Conservation (phyloP, 1,284 basidiomycete genomes). For the Ceratobasidium sp. region DNA sequence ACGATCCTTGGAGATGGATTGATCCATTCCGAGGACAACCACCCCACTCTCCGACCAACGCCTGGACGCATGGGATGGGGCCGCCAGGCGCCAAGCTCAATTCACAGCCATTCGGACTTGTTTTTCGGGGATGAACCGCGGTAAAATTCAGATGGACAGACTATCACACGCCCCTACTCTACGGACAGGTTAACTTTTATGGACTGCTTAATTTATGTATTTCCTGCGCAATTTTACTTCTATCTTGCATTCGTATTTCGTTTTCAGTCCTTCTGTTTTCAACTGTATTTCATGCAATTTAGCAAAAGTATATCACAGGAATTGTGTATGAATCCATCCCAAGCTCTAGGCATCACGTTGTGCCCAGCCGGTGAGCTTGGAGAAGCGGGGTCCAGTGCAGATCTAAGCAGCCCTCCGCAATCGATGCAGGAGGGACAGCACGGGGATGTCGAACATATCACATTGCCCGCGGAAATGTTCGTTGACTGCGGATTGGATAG, state of each 20-base stretch:
- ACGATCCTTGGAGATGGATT: not conserved
- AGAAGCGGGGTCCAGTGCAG: no score
- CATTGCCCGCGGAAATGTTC: conserved; percentile 31
- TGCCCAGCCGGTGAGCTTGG: no score
- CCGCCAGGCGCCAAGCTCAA: conserved; percentile 8
- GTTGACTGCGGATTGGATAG: conserved; percentile 35
- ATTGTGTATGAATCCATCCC: conserved; percentile 1
- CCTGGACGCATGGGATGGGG: conserved; percentile 20
- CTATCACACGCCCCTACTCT: not conserved
- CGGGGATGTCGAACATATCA: conserved; percentile 30
- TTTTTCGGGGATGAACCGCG: conserved; percentile 3
- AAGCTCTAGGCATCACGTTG: not conserved
- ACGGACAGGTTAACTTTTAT: not conserved
- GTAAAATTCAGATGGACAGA: not conserved
- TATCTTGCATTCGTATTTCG: not conserved
- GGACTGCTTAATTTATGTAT: not conserved
- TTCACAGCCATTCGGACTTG: conserved; percentile 13
- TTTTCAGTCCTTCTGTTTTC: not conserved
- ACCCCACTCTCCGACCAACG: not conserved
- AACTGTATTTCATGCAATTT: conserved; percentile 12
- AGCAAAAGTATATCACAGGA: not conserved
- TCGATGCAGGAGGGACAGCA: conserved; percentile 18
- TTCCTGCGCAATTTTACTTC: not conserved
- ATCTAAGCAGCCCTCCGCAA: not conserved
- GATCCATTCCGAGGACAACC: not conserved